phyloP scores from a whole-genome alignment of 371 early-diverging fungal species.

The Syncephalastrum racemosum region DNA sequence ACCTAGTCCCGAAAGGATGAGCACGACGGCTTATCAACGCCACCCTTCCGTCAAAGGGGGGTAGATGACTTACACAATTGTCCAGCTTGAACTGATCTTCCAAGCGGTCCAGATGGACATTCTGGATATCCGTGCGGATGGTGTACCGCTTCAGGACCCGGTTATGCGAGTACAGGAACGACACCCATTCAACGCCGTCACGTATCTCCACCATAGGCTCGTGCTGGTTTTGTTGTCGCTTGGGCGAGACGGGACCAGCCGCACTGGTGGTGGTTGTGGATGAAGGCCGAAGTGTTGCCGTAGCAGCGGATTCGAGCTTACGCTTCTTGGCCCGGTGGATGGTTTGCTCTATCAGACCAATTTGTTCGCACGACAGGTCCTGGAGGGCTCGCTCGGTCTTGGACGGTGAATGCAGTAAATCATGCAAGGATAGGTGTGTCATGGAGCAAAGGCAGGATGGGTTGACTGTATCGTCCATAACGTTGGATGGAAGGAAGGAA shows the following conservation, averaged over 20 bases:
- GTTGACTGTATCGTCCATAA: too few relatives aligned
- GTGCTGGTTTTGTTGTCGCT: slow-evolving; percentile 19
- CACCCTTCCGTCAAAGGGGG: neutral
- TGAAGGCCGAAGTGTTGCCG: too few relatives aligned
- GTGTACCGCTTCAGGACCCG: slow-evolving; percentile 65
- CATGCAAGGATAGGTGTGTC: slow-evolving; percentile 17
- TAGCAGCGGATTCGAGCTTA: slow-evolving; percentile 27
- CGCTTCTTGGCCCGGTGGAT: slow-evolving; percentile 39
- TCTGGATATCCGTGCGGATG: slow-evolving; percentile 80
- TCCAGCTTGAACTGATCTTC: slow-evolving; percentile 72
- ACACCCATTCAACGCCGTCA: slow-evolving; percentile 70
- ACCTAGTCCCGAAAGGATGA: slow-evolving; percentile 29
- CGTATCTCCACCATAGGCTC: slow-evolving; percentile 47
- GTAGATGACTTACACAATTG: slow-evolving; percentile 66
- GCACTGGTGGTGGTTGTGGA: slow-evolving; percentile 2
- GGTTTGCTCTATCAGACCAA: slow-evolving; percentile 38
- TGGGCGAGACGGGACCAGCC: slow-evolving; percentile 4
- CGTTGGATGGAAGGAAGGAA: too few relatives aligned
- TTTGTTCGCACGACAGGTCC: slow-evolving; percentile 36
- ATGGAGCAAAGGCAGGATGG: too few relatives aligned
- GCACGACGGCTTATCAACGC: neutral
- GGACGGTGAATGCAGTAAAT: slow-evolving; percentile 34
- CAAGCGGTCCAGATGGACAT: slow-evolving; percentile 56
- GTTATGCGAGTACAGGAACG: slow-evolving; percentile 68
- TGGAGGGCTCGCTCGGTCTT: slow-evolving; percentile 42